Conservation (phyloP, 306 rosid genomes). For the Echinosophora koreensis region DNA sequence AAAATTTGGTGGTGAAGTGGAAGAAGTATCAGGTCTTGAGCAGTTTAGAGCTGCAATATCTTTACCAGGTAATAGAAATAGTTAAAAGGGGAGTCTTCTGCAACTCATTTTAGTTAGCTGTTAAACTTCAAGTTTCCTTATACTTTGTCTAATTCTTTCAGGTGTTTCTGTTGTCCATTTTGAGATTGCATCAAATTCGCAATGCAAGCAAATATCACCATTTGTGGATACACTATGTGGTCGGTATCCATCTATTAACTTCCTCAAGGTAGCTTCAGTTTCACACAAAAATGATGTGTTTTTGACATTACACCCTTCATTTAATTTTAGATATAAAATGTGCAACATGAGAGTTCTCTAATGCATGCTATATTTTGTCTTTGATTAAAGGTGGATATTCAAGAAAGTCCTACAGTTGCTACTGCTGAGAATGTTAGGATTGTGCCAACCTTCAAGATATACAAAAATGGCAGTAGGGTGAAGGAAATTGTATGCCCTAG, state of each 20-base stretch:
- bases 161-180: conserved; percentile 91
- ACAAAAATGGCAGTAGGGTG: conserved; percentile 82
- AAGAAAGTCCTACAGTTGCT: conserved; percentile 68
- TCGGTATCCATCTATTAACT: conserved; percentile 87
- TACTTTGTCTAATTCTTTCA: conserved; percentile 44
- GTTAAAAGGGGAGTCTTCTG: neutral
- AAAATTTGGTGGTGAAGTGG: conserved; percentile 94
- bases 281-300: neutral
- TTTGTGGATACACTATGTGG: conserved; percentile 76
- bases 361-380: conserved; percentile 31
- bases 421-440: conserved; percentile 77
- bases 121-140: conserved; percentile 6
- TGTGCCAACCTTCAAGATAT: conserved; percentile 96
- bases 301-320: neutral
- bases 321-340: neutral
- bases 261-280: conserved; percentile 71
- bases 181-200: conserved; percentile 68
- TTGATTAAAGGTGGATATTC: conserved; percentile 77
- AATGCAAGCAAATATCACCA: conserved; percentile 83
- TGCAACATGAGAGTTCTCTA: conserved; percentile 26
- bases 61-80: conserved; percentile 62
- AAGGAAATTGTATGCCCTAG: conserved; percentile 92
- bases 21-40: conserved; percentile 79
- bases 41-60: conserved; percentile 83
- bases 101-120: neutral